These are phyloP conservation scores for Anaeromyces robustus DNA, from an alignment of 192 early-diverging fungal genomes.

Conservation along the genomic window DNA sequence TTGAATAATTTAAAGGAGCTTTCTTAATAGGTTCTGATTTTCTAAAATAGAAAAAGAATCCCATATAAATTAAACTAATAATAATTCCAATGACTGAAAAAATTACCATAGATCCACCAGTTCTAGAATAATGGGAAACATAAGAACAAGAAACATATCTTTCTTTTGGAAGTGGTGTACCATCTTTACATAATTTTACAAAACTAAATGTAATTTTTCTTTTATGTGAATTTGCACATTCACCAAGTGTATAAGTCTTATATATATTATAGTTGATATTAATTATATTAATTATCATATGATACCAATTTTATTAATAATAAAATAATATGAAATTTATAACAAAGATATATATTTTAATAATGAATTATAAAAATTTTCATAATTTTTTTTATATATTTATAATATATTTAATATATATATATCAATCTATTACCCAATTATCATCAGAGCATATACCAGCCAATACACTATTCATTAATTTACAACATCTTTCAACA, in stretches of 20 bases:
- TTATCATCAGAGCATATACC: neutral
- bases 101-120: neutral
- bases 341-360: too few relatives aligned
- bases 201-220: neutral
- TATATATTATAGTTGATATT: too few relatives aligned
- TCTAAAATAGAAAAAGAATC: neutral
- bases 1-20: neutral
- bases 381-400: too few relatives aligned
- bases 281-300: too few relatives aligned
- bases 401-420: too few relatives aligned
- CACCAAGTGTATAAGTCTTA: neutral
- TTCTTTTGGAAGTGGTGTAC: neutral
- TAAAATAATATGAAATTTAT: too few relatives aligned
- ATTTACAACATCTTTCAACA: neutral
- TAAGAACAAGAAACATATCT: neutral
- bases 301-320: too few relatives aligned
- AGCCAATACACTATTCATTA: neutral
- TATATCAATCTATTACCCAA: neutral
- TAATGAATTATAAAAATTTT: too few relatives aligned
- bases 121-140: neutral
- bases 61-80: neutral
- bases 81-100: neutral
- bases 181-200: neutral
- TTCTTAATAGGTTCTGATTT: neutral
- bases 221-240: neutral